Conservation (phyloP, 1,139 yeast genomes). For the Candida sp. region DNA sequence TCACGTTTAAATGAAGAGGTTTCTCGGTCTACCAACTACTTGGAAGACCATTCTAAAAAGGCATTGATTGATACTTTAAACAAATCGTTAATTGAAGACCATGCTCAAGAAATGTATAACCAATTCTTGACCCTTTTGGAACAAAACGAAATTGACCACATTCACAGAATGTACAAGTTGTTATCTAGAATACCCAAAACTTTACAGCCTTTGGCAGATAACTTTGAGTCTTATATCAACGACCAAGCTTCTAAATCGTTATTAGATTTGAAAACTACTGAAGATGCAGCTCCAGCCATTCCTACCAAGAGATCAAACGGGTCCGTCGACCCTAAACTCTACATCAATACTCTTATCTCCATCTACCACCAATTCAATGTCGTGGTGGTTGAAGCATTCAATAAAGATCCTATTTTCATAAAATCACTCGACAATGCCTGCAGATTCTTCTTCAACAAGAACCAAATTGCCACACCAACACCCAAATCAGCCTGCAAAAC, state of each 20-base stretch:
- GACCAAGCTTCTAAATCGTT: constrained; percentile 70
- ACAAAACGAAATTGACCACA: constrained; percentile 73
- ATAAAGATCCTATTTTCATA: constrained; percentile 73
- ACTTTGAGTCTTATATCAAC: constrained; percentile 72
- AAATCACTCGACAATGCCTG: constrained; percentile 92
- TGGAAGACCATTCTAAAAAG: constrained; percentile 85
- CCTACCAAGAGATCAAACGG: constrained; percentile 18
- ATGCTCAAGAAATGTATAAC: constrained; percentile 71
- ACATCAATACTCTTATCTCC: constrained; percentile 71
- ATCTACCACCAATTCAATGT: constrained; percentile 67
- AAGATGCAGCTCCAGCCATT: constrained; percentile 25
- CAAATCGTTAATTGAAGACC: constrained; percentile 72
- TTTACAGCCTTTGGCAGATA: constrained; percentile 71
- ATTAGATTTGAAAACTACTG: constrained; percentile 53
- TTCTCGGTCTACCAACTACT: constrained; percentile 69
- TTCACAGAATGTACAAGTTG: constrained; percentile 73
- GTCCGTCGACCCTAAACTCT: constrained; percentile 68
- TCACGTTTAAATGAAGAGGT: constrained; percentile 80
- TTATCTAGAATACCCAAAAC: constrained; percentile 74
- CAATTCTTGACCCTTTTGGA: constrained; percentile 74
- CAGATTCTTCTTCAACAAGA: constrained; percentile 76
- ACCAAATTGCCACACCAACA: constrained; percentile 72
- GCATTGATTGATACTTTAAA: constrained; percentile 75
- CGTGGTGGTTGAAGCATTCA: constrained; percentile 69
- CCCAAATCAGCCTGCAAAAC: constrained; percentile 55